Evolutionary conservation across 345 rosid genomes (phyloP).

Genomic region (Lepidium sativum): DNA sequence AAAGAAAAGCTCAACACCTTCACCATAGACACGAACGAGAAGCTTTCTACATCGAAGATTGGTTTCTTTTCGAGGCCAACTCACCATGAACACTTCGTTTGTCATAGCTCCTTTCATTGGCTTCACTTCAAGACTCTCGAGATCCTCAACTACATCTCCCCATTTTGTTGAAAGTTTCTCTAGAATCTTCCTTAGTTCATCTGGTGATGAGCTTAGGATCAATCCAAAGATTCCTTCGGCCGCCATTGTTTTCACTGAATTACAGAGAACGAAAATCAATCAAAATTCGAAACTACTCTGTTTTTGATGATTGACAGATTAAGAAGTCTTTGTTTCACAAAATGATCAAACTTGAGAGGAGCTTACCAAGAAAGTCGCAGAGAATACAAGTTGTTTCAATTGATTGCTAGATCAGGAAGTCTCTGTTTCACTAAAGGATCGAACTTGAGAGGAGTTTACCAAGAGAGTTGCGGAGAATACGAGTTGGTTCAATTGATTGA

Average conservation of each 20-base stretch:
- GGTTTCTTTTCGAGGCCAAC: slow-evolving; percentile 49
- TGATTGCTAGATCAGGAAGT: not conserved
- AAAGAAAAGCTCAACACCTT: slow-evolving; percentile 82
- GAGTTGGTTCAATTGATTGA: not conserved
- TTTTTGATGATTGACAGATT: too few relatives aligned
- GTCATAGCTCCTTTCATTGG: slow-evolving; percentile 82
- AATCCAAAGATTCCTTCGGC: slow-evolving; percentile 40
- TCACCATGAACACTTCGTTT: slow-evolving; percentile 72
- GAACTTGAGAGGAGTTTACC: slow-evolving; percentile 7
- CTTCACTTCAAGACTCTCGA: slow-evolving; percentile 40
- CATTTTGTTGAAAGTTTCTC: slow-evolving; percentile 37
- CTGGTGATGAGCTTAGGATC: slow-evolving; percentile 42
- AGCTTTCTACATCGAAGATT: slow-evolving; percentile 40
- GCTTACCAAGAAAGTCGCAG: slow-evolving; percentile 11
- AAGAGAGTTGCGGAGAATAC: not conserved
- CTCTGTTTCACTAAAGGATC: not conserved
- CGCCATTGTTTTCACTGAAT: slow-evolving; percentile 29
- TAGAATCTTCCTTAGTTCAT: slow-evolving; percentile 45
- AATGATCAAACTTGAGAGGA: slow-evolving; percentile 1
- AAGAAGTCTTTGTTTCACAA: not conserved
- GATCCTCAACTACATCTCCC: slow-evolving; percentile 62
- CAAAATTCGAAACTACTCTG: not conserved
- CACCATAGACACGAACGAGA: slow-evolving; percentile 72
- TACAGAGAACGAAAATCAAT: not conserved
- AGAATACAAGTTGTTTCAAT: too few relatives aligned